Conservation (phyloP, 1,284 basidiomycete species). For the Sanghuangporus baumii region DNA sequence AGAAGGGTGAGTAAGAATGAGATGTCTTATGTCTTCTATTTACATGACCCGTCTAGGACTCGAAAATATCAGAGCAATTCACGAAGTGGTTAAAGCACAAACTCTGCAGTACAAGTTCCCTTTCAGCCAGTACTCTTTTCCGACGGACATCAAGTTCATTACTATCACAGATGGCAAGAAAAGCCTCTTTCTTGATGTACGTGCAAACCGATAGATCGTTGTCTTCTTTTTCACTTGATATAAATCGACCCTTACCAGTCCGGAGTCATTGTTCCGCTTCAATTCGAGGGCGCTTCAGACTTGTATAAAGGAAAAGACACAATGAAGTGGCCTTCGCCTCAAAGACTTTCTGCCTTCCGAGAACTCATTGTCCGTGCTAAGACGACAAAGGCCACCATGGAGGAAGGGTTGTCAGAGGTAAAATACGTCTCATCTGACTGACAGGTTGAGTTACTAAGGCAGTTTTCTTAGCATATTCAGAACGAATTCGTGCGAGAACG, state of each 20-base stretch:
- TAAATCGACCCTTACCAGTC: conserved; percentile 36
- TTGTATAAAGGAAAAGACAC: conserved; percentile 44
- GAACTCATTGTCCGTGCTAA: conserved; percentile 50
- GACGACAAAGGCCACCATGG: conserved; percentile 44
- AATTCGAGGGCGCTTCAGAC: conserved; percentile 23
- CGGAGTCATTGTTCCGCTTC: conserved; percentile 44
- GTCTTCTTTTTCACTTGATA: background rate
- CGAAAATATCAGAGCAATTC: conserved; percentile 62
- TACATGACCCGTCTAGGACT: conserved; percentile 41
- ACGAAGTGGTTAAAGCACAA: conserved; percentile 63
- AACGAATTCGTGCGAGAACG: conserved; percentile 65
- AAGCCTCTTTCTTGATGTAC: conserved; percentile 62
- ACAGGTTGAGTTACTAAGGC: background rate
- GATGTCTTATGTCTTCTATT: background rate
- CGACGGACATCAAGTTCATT: conserved; percentile 67
- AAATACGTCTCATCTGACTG: background rate
- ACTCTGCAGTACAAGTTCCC: conserved; percentile 79
- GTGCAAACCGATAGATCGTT: background rate
- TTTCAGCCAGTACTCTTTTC: conserved; percentile 69
- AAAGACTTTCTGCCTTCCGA: conserved; percentile 48
- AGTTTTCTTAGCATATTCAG: conserved; percentile 53
- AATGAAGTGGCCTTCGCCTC: conserved; percentile 39
- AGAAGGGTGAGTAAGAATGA: conserved; percentile 41
- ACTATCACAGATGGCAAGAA: conserved; percentile 62
- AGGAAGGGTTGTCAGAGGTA: conserved; percentile 51